Evolutionary conservation across 306 rosid genomes (phyloP), one percentile per base, ranked within the genome.

Genomic region (Arachis stenosperma): DNA sequence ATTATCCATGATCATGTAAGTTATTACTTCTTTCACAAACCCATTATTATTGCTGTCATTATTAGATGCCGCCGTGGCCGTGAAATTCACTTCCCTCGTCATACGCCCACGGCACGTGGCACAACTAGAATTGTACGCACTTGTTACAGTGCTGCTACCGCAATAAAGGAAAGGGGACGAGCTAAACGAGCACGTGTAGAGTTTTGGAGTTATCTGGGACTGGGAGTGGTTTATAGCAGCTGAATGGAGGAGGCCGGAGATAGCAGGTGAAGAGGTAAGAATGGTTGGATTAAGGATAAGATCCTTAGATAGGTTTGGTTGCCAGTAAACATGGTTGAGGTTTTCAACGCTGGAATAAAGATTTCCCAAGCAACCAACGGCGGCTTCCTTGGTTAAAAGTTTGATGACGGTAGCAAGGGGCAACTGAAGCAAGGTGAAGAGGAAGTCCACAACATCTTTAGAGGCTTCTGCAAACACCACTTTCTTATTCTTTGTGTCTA

Each of bases 401-500:
- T 40, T 71, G 0, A 60, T 22, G 0, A 84, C 74, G 1, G 82
- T 65, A 0, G 86, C 78, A 0, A 88, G 3, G 0, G 91, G 96
- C 43, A 90, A 46, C 1, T 87, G 8, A 0, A 84, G 66, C 2
- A 86, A 12, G 10, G 41, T 67, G 7, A 88, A 71, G 1, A 90
- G 81, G 37, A 86, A 84, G 41, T 84, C 89, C 5, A 62, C 8
- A 0, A 85, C 84, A 2, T 56, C 54, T 14, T 90, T 90, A 0
- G 86, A 79, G 0, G 89, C 85, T 76, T 89, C 90, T 0, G 85
- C 96, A 6, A 66, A 87, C 0, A 84, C 43, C 6, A 87, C 78
- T 68, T 29, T 84, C 0, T 82, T 4, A 0, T 55, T 5, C 8
- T 76, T 80, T 2, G 67, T 13, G 50, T 89, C 87, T 0, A 87